phyloP scores from a whole-genome alignment of 179 eudicot species.

The Silene noctiflora region DNA sequence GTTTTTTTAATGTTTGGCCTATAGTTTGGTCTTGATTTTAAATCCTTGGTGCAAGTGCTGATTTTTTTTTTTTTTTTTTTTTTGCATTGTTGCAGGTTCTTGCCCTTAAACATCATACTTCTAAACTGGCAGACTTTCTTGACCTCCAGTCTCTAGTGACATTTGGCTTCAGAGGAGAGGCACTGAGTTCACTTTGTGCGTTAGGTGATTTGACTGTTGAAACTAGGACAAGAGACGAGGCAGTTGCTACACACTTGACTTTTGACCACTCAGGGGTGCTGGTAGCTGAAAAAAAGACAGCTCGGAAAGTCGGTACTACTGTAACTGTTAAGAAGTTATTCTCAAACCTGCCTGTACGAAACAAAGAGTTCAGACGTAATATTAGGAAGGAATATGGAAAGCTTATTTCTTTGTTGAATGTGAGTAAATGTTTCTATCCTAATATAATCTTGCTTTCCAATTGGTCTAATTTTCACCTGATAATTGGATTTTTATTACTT shows the following conservation, averaged over 20 bases:
- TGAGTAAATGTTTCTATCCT: constrained; percentile 37
- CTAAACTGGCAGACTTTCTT: constrained; percentile 75
- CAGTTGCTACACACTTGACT: constrained; percentile 82
- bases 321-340: constrained; percentile 87
- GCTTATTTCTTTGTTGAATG: constrained; percentile 78
- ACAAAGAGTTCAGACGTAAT: constrained; percentile 84
- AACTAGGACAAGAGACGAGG: constrained; percentile 75
- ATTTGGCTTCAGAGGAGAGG: constrained; percentile 98
- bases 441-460: constrained; percentile 8
- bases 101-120: constrained; percentile 94
- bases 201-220: constrained; percentile 84
- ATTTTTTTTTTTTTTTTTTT: constrained; percentile 15
- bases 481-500: neutral
- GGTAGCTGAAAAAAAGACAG: constrained; percentile 73
- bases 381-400: constrained; percentile 95
- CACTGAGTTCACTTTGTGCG: constrained; percentile 87
- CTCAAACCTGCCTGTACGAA: constrained; percentile 85
- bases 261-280: constrained; percentile 71
- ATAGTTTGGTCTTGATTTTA: constrained; percentile 8
- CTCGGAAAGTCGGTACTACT: constrained; percentile 92
- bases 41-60: neutral
- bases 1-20: constrained; percentile 2
- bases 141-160: constrained; percentile 89
- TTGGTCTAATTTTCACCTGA: constrained; percentile 13
- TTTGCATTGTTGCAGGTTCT: constrained; percentile 52